Conservation (phyloP, 1,284 basidiomycete genomes). For the Trametes polyzona region DNA sequence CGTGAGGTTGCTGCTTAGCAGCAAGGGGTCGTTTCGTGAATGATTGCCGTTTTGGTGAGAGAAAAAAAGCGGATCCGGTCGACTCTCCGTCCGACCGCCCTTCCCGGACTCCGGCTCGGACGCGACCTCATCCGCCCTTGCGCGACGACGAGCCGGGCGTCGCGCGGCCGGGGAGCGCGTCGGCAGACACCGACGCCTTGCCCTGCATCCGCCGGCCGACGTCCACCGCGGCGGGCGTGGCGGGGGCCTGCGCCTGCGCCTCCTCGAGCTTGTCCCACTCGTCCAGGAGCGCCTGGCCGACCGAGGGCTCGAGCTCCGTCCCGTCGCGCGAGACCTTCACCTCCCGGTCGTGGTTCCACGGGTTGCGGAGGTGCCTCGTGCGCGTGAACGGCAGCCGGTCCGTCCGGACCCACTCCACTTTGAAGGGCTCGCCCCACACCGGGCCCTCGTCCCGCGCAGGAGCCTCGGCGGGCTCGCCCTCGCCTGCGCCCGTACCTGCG, state of each 20-base stretch:
- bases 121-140: conserved; percentile 16
- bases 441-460: conserved; percentile 37
- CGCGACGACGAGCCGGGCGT: neutral
- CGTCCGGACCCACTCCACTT: conserved; percentile 84
- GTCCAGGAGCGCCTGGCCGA: conserved; percentile 74
- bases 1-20: conserved; percentile 11
- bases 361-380: conserved; percentile 84
- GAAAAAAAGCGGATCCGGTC: neutral
- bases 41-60: conserved; percentile 17
- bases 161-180: conserved; percentile 7
- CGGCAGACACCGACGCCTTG: conserved; percentile 22
- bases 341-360: conserved; percentile 91
- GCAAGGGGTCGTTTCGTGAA: conserved; percentile 24
- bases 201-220: conserved; percentile 20
- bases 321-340: conserved; percentile 93
- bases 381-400: conserved; percentile 77
- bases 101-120: too few relatives aligned
- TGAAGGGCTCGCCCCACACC: conserved; percentile 78
- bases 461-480: neutral
- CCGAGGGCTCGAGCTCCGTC: conserved; percentile 86
- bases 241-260: conserved; percentile 10
- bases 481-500: neutral
- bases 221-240: conserved; percentile 10
- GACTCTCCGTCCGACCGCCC: conserved; percentile 2
- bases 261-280: conserved; percentile 65